These are phyloP conservation scores for Pilatotrama ljubarskyi DNA, from an alignment of 768 basidiomycete genomes.

Conservation along the genomic window DNA sequence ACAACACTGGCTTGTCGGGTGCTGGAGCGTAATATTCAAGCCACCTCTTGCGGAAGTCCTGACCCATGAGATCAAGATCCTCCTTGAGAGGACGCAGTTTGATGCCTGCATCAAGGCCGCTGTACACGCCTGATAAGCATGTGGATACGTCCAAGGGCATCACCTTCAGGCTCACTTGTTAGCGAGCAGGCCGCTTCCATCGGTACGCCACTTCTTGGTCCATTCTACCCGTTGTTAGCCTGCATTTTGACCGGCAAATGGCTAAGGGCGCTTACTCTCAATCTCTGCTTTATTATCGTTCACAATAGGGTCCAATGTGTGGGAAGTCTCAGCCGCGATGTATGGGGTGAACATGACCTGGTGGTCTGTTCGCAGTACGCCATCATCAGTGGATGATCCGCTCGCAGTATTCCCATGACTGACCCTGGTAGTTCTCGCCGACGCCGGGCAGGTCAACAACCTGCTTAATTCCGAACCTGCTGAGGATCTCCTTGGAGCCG, in stretches of 20 bases:
- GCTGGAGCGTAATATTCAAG: constrained; percentile 46
- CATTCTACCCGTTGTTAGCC: too few relatives aligned
- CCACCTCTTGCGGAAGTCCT: too few relatives aligned
- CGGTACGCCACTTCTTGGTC: too few relatives aligned
- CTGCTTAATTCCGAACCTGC: constrained; percentile 31
- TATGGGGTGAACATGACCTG: constrained; percentile 34
- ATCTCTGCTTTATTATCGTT: constrained; percentile 40
- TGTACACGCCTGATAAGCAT: background rate
- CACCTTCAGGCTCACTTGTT: too few relatives aligned
- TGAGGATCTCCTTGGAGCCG: constrained; percentile 36
- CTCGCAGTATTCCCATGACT: background rate
- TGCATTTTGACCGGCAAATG: too few relatives aligned
- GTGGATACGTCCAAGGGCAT: too few relatives aligned
- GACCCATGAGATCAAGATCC: background rate
- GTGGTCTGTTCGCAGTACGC: constrained; percentile 32
- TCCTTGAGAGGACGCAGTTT: background rate
- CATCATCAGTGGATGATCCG: background rate
- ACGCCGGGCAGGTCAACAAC: constrained; percentile 44
- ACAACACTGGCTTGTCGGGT: constrained; percentile 56
- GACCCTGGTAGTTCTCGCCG: constrained; percentile 41
- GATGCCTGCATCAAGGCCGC: background rate
- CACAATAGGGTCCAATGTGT: constrained; percentile 51
- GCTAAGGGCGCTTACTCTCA: constrained; percentile 36
- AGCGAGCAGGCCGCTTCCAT: too few relatives aligned
- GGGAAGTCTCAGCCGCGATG: constrained; percentile 43